Percentiles rank a stretch among this genome's conserved stretches.
phyloP scores from a whole-genome alignment of 192 early-diverging fungal species.

The Backusella morwellensis region DNA sequence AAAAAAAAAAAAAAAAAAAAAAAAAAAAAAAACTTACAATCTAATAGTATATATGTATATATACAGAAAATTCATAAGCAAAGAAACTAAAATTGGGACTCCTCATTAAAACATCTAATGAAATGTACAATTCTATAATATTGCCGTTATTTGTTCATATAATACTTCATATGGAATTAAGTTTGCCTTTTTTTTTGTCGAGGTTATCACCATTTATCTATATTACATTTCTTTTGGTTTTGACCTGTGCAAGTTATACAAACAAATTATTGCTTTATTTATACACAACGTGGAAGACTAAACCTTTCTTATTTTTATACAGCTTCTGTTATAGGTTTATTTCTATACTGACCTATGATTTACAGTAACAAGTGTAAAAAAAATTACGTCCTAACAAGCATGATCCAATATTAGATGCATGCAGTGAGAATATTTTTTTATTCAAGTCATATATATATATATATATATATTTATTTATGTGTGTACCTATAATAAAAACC shows the following conservation, averaged over 20 bases:
- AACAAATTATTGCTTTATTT: neutral
- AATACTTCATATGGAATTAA: neutral
- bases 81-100: neutral
- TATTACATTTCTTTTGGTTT: neutral
- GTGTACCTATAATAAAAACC: neutral
- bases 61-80: constrained; percentile 1
- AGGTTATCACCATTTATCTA: neutral
- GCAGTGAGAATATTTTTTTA: neutral
- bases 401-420: neutral
- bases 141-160: neutral
- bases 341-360: neutral
- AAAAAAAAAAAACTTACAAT: neutral
- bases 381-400: too few species aligned
- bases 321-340: neutral
- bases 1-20: neutral
- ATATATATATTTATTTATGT: neutral
- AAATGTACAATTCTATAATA: constrained; percentile 1
- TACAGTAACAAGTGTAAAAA: neutral
- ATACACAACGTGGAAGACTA: neutral
- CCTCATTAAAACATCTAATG: neutral
- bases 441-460: neutral
- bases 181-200: neutral
- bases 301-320: neutral
- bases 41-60: neutral
- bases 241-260: neutral